A percentile compares a stretch with the other conserved stretches of the same genome.
Conservation (phyloP, 768 basidiomycete genomes). For the Rhodotorula sphaerocarpa region DNA sequence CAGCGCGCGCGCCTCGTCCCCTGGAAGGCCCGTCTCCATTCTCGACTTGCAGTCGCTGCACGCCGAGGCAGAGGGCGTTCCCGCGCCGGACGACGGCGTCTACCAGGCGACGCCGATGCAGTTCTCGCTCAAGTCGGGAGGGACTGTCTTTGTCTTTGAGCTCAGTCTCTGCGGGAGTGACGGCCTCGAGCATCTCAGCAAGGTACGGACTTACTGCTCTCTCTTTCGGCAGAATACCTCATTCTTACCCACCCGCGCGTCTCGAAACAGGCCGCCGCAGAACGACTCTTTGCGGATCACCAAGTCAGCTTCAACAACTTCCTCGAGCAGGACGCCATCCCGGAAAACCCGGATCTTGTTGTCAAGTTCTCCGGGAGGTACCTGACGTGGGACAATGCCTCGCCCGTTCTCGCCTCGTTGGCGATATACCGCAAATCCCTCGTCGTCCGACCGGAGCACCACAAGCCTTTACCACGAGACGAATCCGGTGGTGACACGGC, state of each 20-base stretch:
- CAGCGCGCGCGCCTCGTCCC: slow-evolving; percentile 20
- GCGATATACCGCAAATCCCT: slow-evolving; percentile 56
- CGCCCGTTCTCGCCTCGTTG: slow-evolving; percentile 67
- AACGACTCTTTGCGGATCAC: slow-evolving; percentile 49
- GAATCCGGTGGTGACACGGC: background rate
- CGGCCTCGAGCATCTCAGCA: slow-evolving; percentile 32
- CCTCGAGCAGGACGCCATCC: slow-evolving; percentile 57
- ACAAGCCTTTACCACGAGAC: background rate
- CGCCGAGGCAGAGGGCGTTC: slow-evolving; percentile 8
- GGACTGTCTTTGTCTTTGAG: slow-evolving; percentile 48
- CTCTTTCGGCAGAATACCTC: too few species aligned
- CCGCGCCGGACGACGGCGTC: slow-evolving; percentile 21
- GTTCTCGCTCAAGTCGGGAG: slow-evolving; percentile 26
- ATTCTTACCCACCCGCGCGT: too few species aligned
- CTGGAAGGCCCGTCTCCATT: slow-evolving; percentile 14
- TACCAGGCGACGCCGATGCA: slow-evolving; percentile 24
- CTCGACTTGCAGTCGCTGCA: slow-evolving; percentile 25
- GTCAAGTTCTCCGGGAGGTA: slow-evolving; percentile 70
- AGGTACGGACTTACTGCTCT: too few species aligned
- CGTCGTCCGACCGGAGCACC: slow-evolving; percentile 37
- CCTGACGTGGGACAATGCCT: slow-evolving; percentile 65
- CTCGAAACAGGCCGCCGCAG: slow-evolving; percentile 43
- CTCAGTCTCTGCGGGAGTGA: slow-evolving; percentile 55
- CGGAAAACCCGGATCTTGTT: slow-evolving; percentile 61
- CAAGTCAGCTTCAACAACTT: slow-evolving; percentile 61